Evolutionary conservation across 176 grass and related monocot species (phyloP).

Genomic region (Elaeis guineensis): DNA sequence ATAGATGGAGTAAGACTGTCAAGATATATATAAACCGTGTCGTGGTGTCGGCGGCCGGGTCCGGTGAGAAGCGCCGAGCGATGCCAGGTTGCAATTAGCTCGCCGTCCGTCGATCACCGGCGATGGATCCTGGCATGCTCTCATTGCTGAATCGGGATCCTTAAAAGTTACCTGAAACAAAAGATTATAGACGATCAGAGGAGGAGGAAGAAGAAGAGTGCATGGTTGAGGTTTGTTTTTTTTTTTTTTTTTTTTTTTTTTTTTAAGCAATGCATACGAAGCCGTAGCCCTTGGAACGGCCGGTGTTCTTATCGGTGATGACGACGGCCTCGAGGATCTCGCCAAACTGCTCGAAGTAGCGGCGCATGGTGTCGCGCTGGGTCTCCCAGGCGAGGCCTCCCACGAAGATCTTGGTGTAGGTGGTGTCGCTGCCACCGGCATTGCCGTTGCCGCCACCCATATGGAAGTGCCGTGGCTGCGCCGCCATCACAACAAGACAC

Average conservation of each 20-base stretch:
- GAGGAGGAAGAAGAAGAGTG: too few species aligned
- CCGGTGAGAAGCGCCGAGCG: conserved; percentile 23
- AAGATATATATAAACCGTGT: too few species aligned
- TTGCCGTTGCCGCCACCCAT: conserved; percentile 1
- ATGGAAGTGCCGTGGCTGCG: conserved; percentile 8
- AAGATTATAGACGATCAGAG: neutral
- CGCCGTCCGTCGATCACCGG: conserved; percentile 49
- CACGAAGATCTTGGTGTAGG: conserved; percentile 53
- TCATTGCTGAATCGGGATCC: conserved; percentile 28
- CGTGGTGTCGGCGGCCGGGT: neutral
- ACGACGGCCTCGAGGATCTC: conserved; percentile 50
- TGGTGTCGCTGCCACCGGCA: conserved; percentile 35
- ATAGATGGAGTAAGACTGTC: too few species aligned
- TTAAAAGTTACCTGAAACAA: conserved; percentile 41
- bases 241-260: too few species aligned
- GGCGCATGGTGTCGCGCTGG: conserved; percentile 32
- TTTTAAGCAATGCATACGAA: conserved; percentile 25
- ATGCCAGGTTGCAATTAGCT: conserved; percentile 55
- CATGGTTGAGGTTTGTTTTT: too few species aligned
- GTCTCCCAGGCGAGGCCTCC: conserved; percentile 55
- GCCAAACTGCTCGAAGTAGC: conserved; percentile 50
- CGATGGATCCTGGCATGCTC: conserved; percentile 46
- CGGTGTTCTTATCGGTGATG: conserved; percentile 58
- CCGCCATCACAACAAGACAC: conserved; percentile 1
- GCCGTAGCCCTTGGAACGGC: conserved; percentile 56